Base-by-base conservation (phyloP, 2,329 filamentous ascomycete genomes). In the Teratosphaeria pseudoeucalypti region DNA sequence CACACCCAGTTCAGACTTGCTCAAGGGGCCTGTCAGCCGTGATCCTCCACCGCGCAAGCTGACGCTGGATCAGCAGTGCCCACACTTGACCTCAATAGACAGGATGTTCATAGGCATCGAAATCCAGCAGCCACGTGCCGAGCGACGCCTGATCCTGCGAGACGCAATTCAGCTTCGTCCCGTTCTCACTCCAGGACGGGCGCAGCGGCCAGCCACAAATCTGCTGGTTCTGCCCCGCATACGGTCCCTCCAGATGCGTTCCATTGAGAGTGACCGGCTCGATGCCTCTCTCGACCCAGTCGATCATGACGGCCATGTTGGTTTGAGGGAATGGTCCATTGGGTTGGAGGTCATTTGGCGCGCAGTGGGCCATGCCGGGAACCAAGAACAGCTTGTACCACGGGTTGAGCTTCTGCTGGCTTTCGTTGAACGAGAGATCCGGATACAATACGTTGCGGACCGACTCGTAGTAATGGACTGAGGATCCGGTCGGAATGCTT, bases 401-500 rank as follows among this genome's bases (percentile, higher is more conserved):
- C 14, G 67, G 65, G 49, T 75, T 71, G 1, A 77, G 61, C 2
- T 74, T 63, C 12, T 65, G 60, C 10, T 73, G 19, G 6, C 19
- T 26, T 6, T 76, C 73, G 5, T 75, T 70, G 60, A 73, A 74
- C 3, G 69, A 66, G 4, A 75, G 43, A 19, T 73, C 62, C 9
- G 34, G 34, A 39, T 39, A 39, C 34, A 39, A 12, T 10, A 39
- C 34, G 34, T 39, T 39, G 34, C 34, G 34, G 34, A 39, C 34
- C 34, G 34, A 39, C 34, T 84, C 75, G 70, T 76, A 79, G 73
- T 83, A 85, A 65, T 77, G 79, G 0, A 82, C 76, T 0, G 80
- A 82, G 0, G 80, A 82, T 5, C 74, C 80, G 0, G 82, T 68
- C 1, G 81, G 81, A 61, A 85, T 73, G 9, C 74, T 77, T 12